Evolutionary conservation across 345 rosid genomes (phyloP).

Genomic region (Lumnitzera littorea): DNA sequence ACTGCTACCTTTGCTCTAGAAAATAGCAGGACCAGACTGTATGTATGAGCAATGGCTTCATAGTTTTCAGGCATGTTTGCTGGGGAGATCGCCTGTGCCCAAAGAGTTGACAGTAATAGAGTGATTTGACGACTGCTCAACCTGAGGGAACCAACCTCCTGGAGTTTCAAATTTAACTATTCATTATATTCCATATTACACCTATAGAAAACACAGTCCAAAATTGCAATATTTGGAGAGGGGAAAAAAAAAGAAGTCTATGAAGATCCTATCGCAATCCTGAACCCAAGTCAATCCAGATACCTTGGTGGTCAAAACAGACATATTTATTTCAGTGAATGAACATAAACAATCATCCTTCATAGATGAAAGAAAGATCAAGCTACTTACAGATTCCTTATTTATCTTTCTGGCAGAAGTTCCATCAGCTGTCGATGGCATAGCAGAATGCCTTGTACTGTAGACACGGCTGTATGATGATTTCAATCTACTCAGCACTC

Average conservation of each 20-base stretch:
- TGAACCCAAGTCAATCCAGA: too few relatives aligned
- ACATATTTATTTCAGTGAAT: too few relatives aligned
- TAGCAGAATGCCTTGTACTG: slow-evolving; percentile 19
- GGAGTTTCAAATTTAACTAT: slow-evolving; percentile 15
- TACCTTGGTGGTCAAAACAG: too few relatives aligned
- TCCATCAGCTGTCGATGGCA: slow-evolving; percentile 19
- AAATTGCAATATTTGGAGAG: too few relatives aligned
- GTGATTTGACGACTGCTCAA: slow-evolving; percentile 90
- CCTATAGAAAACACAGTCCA: neutral
- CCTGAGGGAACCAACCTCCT: slow-evolving; percentile 68
- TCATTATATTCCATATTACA: slow-evolving; percentile 4
- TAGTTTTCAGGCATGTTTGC: slow-evolving; percentile 80
- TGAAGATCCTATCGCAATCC: too few relatives aligned
- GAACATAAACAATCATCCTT: too few relatives aligned
- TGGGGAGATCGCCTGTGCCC: slow-evolving; percentile 91
- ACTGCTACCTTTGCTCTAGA: slow-evolving; percentile 79
- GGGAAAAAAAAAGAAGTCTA: too few relatives aligned
- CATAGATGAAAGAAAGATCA: neutral
- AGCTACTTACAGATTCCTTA: slow-evolving; percentile 40
- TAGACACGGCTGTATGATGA: slow-evolving; percentile 44
- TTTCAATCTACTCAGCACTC: slow-evolving; percentile 42
- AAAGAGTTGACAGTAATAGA: slow-evolving; percentile 84
- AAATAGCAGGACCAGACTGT: slow-evolving; percentile 79
- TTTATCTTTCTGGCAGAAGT: slow-evolving; percentile 14
- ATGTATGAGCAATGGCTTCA: slow-evolving; percentile 93